Conservation (phyloP, 164 flowering plant genomes). For the Vitis amurensis region DNA sequence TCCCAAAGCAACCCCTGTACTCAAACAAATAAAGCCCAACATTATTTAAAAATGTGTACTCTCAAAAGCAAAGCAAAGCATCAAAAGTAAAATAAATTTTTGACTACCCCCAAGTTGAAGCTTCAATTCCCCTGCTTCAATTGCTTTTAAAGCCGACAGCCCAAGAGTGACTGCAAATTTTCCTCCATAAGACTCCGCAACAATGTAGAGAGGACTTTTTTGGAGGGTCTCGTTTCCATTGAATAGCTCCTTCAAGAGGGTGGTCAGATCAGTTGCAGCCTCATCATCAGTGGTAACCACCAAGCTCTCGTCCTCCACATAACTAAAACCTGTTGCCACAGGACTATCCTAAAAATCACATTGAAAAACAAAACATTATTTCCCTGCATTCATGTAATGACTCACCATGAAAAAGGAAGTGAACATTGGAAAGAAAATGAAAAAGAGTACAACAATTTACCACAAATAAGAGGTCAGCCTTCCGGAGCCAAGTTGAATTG, state of each 20-base stretch:
- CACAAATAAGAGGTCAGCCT: constrained; percentile 66
- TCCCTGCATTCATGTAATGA: no score
- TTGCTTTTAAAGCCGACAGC: constrained; percentile 9
- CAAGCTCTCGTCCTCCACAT: constrained; percentile 15
- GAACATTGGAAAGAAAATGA: neutral
- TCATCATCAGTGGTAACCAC: constrained; percentile 17
- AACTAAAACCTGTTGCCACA: constrained; percentile 18
- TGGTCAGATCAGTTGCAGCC: constrained; percentile 25
- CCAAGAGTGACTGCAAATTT: constrained; percentile 23
- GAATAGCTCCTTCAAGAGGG: constrained; percentile 17
- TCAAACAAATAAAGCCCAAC: neutral
- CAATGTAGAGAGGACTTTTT: constrained; percentile 21
- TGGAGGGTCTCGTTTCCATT: constrained; percentile 16
- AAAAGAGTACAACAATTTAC: constrained; percentile 15
- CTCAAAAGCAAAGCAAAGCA: neutral
- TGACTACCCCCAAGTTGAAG: constrained; percentile 21
- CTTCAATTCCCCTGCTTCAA: constrained; percentile 19
- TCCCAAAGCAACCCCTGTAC: constrained; percentile 24
- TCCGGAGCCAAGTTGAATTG: constrained; percentile 62
- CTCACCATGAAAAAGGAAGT: neutral
- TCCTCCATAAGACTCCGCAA: constrained; percentile 20
- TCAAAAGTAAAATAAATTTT: neutral
- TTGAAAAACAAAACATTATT: neutral
- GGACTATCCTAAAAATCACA: constrained; percentile 13
- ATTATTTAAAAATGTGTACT: neutral